Conservation (phyloP, 2,329 filamentous ascomycete genomes). For the Sclerotinia minor region DNA sequence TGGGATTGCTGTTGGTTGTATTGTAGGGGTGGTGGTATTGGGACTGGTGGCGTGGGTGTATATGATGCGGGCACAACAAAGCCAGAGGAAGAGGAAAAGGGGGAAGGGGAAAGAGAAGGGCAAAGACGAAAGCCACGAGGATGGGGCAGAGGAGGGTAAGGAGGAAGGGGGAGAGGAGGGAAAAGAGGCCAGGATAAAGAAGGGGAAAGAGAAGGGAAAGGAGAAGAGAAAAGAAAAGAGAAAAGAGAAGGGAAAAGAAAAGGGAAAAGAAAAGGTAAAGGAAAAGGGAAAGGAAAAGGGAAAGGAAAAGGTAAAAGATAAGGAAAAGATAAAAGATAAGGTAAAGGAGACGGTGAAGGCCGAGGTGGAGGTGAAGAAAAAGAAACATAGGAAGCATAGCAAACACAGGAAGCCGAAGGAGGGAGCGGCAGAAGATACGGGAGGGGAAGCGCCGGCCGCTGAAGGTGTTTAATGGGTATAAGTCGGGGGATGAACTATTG, state of each 20-base stretch:
- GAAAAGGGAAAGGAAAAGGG: slow-evolving; percentile 9
- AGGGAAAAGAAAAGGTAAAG: neutral
- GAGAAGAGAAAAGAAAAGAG: no score
- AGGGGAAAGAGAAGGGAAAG: no score
- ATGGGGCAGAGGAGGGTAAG: neutral
- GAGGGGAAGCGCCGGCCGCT: no score
- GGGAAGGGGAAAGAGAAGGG: neutral
- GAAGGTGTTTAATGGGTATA: neutral
- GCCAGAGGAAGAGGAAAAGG: slow-evolving; percentile 1
- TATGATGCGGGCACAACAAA: neutral
- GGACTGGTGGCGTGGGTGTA: slow-evolving; percentile 4
- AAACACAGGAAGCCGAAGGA: no score
- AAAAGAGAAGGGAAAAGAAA: no score
- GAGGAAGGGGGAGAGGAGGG: slow-evolving; percentile 1
- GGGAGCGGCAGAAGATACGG: neutral
- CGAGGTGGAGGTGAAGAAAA: no score
- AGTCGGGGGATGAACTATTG: no score
- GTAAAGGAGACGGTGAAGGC: no score
- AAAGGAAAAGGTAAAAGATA: no score
- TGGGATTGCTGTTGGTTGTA: slow-evolving; percentile 14
- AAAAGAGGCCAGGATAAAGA: neutral
- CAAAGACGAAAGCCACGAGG: neutral
- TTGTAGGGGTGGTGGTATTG: slow-evolving; percentile 6
- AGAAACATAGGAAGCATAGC: no score
- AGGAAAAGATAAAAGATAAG: no score